phyloP scores from a whole-genome alignment of 2,329 filamentous ascomycete genomes.

The Penicillium sp. region DNA sequence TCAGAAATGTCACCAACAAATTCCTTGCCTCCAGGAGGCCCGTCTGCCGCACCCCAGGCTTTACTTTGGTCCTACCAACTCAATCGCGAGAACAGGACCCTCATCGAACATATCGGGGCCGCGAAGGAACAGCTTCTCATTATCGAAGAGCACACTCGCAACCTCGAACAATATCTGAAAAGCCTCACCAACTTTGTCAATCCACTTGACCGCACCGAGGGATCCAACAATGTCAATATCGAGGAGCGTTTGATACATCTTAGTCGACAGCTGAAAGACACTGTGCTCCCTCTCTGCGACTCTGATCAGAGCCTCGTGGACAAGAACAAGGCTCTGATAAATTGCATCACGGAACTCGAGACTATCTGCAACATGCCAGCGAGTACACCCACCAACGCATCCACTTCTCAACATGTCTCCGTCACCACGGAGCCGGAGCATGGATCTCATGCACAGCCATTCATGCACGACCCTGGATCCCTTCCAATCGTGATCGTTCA shows the following conservation, averaged over 20 bases:
- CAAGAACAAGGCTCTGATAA: constrained; percentile 1
- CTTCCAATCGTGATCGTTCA: neutral
- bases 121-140: constrained; percentile 12
- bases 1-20: neutral
- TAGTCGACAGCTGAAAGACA: neutral
- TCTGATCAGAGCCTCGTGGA: neutral
- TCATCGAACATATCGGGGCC: constrained; percentile 28
- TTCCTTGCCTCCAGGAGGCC: neutral
- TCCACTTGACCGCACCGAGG: neutral
- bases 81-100: constrained; percentile 36
- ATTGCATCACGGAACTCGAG: constrained; percentile 9
- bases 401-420: neutral
- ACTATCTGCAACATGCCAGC: neutral
- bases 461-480: neutral
- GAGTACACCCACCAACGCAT: neutral
- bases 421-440: neutral
- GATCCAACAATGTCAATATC: neutral
- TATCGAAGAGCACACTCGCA: neutral
- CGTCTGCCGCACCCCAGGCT: constrained; percentile 13
- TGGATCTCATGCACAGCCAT: neutral
- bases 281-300: neutral
- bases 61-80: constrained; percentile 42
- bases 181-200: constrained; percentile 6
- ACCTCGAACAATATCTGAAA: constrained; percentile 2
- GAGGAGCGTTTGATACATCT: constrained; percentile 1